Evolutionary conservation across 768 basidiomycete species (phyloP).

Genomic region (Boletellus ananiceps): DNA sequence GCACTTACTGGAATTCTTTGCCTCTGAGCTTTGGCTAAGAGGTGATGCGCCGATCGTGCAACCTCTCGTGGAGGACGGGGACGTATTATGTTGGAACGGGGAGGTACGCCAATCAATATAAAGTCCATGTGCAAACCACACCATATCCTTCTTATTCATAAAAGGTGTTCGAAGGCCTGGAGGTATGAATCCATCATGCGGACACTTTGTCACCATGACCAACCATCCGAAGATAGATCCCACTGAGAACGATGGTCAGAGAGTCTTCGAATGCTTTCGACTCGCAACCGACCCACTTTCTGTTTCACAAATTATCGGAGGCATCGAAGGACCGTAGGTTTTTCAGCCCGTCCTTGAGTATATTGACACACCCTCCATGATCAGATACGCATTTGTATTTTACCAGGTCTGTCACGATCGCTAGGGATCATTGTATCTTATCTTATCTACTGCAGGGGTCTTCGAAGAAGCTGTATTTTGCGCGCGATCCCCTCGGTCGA

Average conservation of each 20-base stretch:
- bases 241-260: conserved; percentile 70
- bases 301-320: conserved; percentile 50
- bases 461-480: conserved; percentile 58
- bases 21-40: conserved; percentile 71
- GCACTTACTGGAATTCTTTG: conserved; percentile 49
- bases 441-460: conserved; percentile 32
- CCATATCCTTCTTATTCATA: background rate
- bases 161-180: conserved; percentile 75
- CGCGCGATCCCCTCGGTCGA: conserved; percentile 79
- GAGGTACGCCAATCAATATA: conserved; percentile 47
- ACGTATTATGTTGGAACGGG: conserved; percentile 83
- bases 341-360: background rate
- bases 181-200: conserved; percentile 40
- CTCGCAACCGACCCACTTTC: conserved; percentile 28
- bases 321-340: conserved; percentile 79
- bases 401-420: conserved; percentile 53
- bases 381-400: conserved; percentile 76
- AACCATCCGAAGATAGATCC: conserved; percentile 42
- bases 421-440: background rate
- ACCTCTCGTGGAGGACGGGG: conserved; percentile 56
- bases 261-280: conserved; percentile 38
- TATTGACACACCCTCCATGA: background rate
- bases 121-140: background rate
- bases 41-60: conserved; percentile 57
- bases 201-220: background rate